phyloP scores from a whole-genome alignment of 2,329 filamentous ascomycete species.

The Aureobasidium sp. region DNA sequence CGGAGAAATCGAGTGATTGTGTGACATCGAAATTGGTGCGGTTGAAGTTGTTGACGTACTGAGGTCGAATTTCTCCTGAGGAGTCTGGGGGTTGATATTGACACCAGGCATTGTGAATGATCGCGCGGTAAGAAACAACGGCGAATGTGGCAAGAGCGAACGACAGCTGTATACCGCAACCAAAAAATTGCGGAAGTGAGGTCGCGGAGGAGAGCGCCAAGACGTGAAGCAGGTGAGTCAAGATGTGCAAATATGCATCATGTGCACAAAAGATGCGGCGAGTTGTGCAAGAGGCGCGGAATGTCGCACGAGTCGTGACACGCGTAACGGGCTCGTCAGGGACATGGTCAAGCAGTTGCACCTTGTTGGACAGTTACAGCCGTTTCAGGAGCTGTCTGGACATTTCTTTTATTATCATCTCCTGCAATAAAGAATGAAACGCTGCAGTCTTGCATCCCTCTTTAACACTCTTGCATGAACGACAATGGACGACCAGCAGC shows the following conservation, averaged over 20 bases:
- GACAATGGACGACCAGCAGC: conserved; percentile 2
- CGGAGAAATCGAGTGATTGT: neutral
- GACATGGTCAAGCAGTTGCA: neutral
- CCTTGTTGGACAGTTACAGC: conserved; percentile 3
- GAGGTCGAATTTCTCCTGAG: conserved; percentile 60
- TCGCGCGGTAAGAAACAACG: neutral
- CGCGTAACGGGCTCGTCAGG: conserved; percentile 2
- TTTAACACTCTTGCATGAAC: neutral
- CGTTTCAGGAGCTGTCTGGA: conserved; percentile 13
- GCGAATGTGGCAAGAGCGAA: neutral
- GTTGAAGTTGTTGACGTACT: conserved; percentile 31
- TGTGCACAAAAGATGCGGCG: neutral
- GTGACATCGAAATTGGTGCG: neutral
- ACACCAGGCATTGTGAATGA: neutral
- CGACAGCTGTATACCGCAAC: neutral
- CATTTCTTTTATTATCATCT: conserved; percentile 1
- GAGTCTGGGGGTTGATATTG: conserved; percentile 18
- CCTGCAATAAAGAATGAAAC: neutral
- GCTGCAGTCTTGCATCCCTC: neutral
- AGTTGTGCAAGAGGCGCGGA: neutral
- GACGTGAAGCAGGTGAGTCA: neutral
- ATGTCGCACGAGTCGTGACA: neutral
- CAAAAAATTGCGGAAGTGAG: conserved; percentile 7
- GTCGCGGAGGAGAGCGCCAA: neutral
- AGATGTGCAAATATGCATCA: neutral